Percentiles rank a stretch among this genome's conserved stretches.
Evolutionary conservation across 176 grass and related monocot species (phyloP).

Genomic region (Secale cereale): DNA sequence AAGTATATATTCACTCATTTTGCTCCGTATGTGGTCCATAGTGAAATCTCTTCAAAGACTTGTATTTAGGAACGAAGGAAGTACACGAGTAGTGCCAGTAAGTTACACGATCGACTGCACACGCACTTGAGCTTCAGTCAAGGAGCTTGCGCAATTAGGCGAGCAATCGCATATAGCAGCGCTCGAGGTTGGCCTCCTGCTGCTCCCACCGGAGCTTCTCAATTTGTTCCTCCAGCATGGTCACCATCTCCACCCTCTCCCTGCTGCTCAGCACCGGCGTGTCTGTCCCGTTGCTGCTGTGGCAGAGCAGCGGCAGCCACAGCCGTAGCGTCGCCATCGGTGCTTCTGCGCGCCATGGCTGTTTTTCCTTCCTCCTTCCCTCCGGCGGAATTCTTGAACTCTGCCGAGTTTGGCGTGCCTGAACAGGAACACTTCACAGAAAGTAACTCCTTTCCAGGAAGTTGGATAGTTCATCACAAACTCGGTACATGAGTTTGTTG

Average conservation of each 20-base stretch:
- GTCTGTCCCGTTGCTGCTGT: conserved; percentile 58
- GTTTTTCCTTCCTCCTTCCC: conserved; percentile 4
- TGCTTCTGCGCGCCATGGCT: background rate
- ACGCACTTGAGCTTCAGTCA: background rate
- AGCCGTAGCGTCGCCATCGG: conserved; percentile 43
- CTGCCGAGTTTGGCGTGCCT: conserved; percentile 52
- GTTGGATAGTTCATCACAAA: too few species aligned
- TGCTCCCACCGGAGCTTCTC: conserved; percentile 65
- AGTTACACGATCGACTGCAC: background rate
- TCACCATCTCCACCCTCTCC: conserved; percentile 68
- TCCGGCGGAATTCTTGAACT: conserved; percentile 22
- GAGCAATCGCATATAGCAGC: conserved; percentile 65
- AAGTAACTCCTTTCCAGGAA: too few species aligned
- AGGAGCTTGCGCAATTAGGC: conserved; percentile 50
- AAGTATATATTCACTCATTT: too few species aligned
- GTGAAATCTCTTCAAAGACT: too few species aligned
- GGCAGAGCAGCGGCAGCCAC: conserved; percentile 79
- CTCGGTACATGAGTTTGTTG: too few species aligned
- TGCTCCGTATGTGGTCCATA: too few species aligned
- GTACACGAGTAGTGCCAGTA: background rate
- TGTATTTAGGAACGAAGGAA: too few species aligned
- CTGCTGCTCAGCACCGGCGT: conserved; percentile 45
- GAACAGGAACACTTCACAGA: conserved; percentile 58
- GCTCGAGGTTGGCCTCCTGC: conserved; percentile 76
- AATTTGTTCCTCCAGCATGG: conserved; percentile 57